These are phyloP conservation scores for Tympanopsis confertula DNA, from an alignment of 2,329 filamentous ascomycete species.

Conservation along the genomic window DNA sequence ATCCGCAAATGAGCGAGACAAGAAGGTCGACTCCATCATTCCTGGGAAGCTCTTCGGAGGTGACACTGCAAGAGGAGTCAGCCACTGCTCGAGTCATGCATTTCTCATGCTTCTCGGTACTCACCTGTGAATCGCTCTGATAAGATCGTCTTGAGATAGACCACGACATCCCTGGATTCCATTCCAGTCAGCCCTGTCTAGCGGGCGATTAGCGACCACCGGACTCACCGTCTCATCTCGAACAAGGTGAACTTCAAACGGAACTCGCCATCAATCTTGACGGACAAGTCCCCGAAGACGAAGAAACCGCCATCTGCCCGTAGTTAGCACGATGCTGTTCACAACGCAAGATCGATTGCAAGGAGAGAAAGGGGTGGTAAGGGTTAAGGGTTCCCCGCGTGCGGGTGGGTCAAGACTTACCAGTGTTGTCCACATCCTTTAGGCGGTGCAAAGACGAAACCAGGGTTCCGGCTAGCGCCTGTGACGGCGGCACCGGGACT, in stretches of 20 bases:
- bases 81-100: too few relatives aligned
- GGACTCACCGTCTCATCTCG: slow-evolving; percentile 41
- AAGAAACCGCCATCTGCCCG: slow-evolving; percentile 77
- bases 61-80: not conserved
- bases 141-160: slow-evolving; percentile 23
- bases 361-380: too few relatives aligned
- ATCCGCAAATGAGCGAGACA: slow-evolving; percentile 75
- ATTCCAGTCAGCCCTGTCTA: slow-evolving; percentile 6
- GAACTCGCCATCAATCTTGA: slow-evolving; percentile 62
- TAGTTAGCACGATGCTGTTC: slow-evolving; percentile 6
- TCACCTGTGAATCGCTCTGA: slow-evolving; percentile 60
- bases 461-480: slow-evolving; percentile 57
- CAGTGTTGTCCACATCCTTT: slow-evolving; percentile 62
- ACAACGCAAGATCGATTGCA: slow-evolving; percentile 2
- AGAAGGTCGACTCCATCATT: slow-evolving; percentile 68
- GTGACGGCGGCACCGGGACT: slow-evolving; percentile 21
- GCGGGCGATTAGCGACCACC: slow-evolving; percentile 15
- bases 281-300: slow-evolving; percentile 79
- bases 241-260: slow-evolving; percentile 68
- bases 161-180: slow-evolving; percentile 12
- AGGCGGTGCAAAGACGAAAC: slow-evolving; percentile 74
- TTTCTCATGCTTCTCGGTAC: slow-evolving; percentile 4
- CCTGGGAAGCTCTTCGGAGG: slow-evolving; percentile 63
- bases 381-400: not conserved
- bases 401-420: not conserved